A percentile compares a stretch with the other conserved stretches of the same genome.
Evolutionary conservation across 2,329 filamentous ascomycete species (phyloP).

Genomic region (Aspergillus calidoustus): DNA sequence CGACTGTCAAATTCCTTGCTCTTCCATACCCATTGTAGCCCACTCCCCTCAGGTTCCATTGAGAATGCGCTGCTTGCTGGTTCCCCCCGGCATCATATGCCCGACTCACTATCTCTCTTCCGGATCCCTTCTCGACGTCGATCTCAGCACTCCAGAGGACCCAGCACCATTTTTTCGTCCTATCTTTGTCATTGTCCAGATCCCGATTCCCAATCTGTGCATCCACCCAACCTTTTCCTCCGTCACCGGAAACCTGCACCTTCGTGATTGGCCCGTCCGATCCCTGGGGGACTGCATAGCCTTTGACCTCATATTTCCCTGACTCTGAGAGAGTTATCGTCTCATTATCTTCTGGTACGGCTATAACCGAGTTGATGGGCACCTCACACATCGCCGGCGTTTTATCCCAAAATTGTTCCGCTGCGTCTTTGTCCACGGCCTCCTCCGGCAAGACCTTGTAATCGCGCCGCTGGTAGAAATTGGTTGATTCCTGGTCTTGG

Average conservation of each 20-base stretch:
- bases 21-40: constrained; percentile 66
- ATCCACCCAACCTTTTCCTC: constrained; percentile 55
- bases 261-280: constrained; percentile 56
- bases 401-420: constrained; percentile 57
- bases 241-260: constrained; percentile 59
- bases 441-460: constrained; percentile 64
- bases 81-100: constrained; percentile 60
- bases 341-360: constrained; percentile 51
- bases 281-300: constrained; percentile 62
- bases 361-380: constrained; percentile 62
- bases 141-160: constrained; percentile 57
- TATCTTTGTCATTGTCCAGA: constrained; percentile 9
- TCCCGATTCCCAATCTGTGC: constrained; percentile 44
- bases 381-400: constrained; percentile 59
- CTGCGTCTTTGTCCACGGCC: constrained; percentile 53
- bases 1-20: constrained; percentile 53
- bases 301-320: constrained; percentile 55
- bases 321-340: constrained; percentile 46
- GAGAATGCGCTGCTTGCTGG: constrained; percentile 51
- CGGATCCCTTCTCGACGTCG: constrained; percentile 46
- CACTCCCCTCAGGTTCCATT: constrained; percentile 65
- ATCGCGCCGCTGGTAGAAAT: constrained; percentile 63
- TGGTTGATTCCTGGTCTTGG: constrained; percentile 55
- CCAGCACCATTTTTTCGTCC: constrained; percentile 57
- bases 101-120: constrained; percentile 55